phyloP scores from a whole-genome alignment of 2,329 filamentous ascomycete species.

The Monilinia polystroma region DNA sequence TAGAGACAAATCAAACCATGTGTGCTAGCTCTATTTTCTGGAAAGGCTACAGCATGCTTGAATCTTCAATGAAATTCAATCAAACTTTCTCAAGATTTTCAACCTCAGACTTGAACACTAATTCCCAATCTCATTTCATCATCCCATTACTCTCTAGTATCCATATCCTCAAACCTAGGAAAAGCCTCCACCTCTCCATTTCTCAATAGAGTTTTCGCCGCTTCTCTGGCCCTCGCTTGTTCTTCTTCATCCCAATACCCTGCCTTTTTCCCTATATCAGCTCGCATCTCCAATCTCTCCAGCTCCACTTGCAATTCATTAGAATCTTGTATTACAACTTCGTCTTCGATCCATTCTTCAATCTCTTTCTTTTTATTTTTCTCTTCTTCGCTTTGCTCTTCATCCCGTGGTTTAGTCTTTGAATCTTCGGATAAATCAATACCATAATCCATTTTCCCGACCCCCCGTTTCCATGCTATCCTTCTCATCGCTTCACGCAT shows the following conservation, averaged over 20 bases:
- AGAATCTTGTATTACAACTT: slow-evolving; percentile 3
- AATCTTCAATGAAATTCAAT: neutral
- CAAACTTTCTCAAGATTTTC: too few relatives aligned
- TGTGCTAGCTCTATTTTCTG: too few relatives aligned
- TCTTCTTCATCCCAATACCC: slow-evolving; percentile 2
- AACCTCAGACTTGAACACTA: neutral
- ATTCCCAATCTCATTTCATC: neutral
- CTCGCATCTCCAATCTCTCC: slow-evolving; percentile 1
- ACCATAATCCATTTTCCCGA: slow-evolving; percentile 20
- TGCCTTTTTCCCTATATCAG: slow-evolving; percentile 12
- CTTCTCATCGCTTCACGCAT: slow-evolving; percentile 15
- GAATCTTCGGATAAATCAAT: slow-evolving; percentile 13
- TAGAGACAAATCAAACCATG: too few relatives aligned
- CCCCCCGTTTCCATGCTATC: slow-evolving; percentile 17
- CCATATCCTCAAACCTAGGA: slow-evolving; percentile 19
- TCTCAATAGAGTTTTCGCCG: neutral
- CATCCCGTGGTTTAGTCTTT: neutral
- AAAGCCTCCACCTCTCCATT: slow-evolving; percentile 16
- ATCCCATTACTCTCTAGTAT: neutral
- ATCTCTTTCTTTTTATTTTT: neutral
- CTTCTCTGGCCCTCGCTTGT: neutral
- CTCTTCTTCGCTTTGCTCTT: neutral
- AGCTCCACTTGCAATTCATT: neutral
- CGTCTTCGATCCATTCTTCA: slow-evolving; percentile 20
- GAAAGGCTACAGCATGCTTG: neutral